Evolutionary conservation across 805 yeast genomes (phyloP).

Genomic region (Pichia rugopelliculosa): DNA sequence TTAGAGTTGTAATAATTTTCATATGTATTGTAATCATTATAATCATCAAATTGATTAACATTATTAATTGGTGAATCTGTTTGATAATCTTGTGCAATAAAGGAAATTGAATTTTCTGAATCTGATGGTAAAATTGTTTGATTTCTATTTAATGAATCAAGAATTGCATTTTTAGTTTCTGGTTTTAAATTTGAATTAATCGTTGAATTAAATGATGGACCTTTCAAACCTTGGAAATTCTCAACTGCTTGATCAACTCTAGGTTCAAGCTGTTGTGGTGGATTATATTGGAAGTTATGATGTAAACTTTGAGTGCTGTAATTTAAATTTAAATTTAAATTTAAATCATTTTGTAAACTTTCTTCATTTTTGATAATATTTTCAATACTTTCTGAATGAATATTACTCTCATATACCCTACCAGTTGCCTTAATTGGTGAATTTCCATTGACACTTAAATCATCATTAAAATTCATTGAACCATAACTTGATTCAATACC

Average conservation of each 20-base stretch:
- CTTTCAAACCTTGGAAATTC: slow-evolving; percentile 49
- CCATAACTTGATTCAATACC: slow-evolving; percentile 8
- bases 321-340: too few relatives aligned
- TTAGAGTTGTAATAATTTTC: neutral
- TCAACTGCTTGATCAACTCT: neutral
- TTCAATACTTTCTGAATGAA: slow-evolving; percentile 9
- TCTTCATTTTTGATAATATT: slow-evolving; percentile 11
- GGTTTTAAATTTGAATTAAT: slow-evolving; percentile 30
- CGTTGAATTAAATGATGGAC: slow-evolving; percentile 43
- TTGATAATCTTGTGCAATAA: slow-evolving; percentile 1
- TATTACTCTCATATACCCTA: neutral
- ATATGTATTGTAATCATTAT: neutral
- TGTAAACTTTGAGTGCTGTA: neutral
- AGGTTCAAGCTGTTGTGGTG: slow-evolving; percentile 17
- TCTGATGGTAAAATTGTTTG: slow-evolving; percentile 13
- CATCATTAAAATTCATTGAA: slow-evolving; percentile 3
- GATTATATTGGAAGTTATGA: slow-evolving; percentile 6
- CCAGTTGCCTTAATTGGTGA: neutral
- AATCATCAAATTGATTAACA: neutral
- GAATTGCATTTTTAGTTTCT: slow-evolving; percentile 23
- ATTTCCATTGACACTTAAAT: neutral
- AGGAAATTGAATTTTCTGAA: slow-evolving; percentile 13
- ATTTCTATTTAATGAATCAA: slow-evolving; percentile 20
- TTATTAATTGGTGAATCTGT: too few relatives aligned
- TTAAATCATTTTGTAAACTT: slow-evolving; percentile 1